Evolutionary conservation across 805 yeast genomes (phyloP).

Genomic region (Yamadazyma paraphyllophila): DNA sequence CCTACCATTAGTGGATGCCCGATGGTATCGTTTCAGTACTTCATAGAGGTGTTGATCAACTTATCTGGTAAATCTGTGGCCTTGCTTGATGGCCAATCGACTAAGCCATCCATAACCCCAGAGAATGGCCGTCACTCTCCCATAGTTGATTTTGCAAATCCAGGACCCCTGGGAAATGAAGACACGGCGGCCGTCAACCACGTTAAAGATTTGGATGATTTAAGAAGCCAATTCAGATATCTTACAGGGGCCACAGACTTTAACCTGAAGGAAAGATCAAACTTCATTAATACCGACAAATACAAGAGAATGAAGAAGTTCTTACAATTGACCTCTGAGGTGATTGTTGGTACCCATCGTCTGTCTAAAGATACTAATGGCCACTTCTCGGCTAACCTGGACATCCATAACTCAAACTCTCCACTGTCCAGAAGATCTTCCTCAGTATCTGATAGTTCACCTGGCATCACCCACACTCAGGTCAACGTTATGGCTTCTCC

Average conservation of each 20-base stretch:
- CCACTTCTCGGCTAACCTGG: constrained; percentile 10
- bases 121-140: constrained; percentile 15
- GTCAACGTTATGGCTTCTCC: neutral
- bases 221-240: constrained; percentile 26
- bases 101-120: constrained; percentile 5
- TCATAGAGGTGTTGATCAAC: constrained; percentile 79
- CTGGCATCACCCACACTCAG: constrained; percentile 1
- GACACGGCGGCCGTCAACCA: neutral
- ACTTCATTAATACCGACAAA: constrained; percentile 74
- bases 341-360: constrained; percentile 77
- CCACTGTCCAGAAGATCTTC: constrained; percentile 8
- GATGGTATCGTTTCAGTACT: constrained; percentile 77
- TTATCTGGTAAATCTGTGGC: constrained; percentile 57
- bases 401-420: neutral
- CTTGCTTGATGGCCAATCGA: constrained; percentile 22
- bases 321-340: constrained; percentile 75
- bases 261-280: constrained; percentile 32
- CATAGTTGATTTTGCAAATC: constrained; percentile 10
- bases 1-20: constrained; percentile 77
- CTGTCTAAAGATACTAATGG: constrained; percentile 19
- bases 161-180: neutral
- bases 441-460: constrained; percentile 7
- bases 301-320: constrained; percentile 75
- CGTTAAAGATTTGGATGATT: constrained; percentile 13
- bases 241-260: constrained; percentile 17